Evolutionary conservation across 345 rosid species (phyloP), one percentile per base, ranked within the genome.

Genomic region (Syzygium aromaticum): DNA sequence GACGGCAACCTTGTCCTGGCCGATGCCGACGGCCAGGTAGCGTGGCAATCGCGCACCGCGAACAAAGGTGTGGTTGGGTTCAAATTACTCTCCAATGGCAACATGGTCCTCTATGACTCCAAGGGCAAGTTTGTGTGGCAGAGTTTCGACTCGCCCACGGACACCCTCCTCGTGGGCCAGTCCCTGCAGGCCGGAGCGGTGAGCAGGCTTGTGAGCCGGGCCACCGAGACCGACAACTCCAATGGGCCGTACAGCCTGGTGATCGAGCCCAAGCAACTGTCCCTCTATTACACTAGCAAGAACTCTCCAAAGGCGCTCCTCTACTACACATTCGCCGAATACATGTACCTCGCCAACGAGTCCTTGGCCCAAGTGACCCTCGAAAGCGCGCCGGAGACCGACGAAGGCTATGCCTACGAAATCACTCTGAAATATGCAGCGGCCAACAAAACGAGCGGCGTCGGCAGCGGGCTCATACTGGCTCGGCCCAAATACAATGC

Each of bases 221-320:
- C 88, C 15, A 91, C 93, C 0, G 38, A 51, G 53, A 17, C 56
- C 14, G 87, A 77, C 56, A 90, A 92, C 86, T 67, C 88, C 1
- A 77, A 87, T 63, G 98, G 96, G 27, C 90, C 94, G 7, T 91
- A 95, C 87, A 95, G 96, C 51, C 88, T 93, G 52, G 95, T 94
- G 6, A n/a, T 96, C 84, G 95, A 94, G 63, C 80, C 90, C 51
- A 92, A 87, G 30, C 89, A 92, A 25, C 51, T 92, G 9, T 87
- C 92, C n/a, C 86, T 94, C 92, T 93, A 90, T 21, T 91, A 88
- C 15, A 90, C 87, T 19, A 87, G 89, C 82, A 85, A 84, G 51
- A 92, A 88, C 30, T 88, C 92, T 30, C 86, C 88, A 27, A 91
- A 61, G 33, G 89, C 93, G 5, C 15, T 88, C 16, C 51, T 89